Evolutionary conservation across 345 rosid species (phyloP).

Genomic region (Camelina hispida): DNA sequence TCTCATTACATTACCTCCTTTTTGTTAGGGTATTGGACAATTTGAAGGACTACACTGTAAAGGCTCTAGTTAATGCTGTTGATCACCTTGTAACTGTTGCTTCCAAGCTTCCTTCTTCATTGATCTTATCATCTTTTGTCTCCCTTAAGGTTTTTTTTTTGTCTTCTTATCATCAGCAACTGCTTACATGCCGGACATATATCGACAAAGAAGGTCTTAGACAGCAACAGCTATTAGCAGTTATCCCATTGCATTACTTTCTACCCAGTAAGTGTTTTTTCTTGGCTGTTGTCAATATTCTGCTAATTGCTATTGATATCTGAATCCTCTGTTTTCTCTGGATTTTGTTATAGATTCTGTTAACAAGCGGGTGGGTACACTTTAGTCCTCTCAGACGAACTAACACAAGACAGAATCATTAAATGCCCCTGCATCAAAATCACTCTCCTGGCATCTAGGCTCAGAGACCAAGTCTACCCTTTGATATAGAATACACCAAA

Average conservation of each 20-base stretch:
- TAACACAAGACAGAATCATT: conserved; percentile 67
- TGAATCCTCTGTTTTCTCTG: background rate
- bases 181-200: conserved; percentile 79
- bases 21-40: conserved; percentile 82
- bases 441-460: conserved; percentile 98
- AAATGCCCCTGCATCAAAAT: conserved; percentile 85
- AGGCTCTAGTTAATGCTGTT: conserved; percentile 95
- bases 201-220: conserved; percentile 78
- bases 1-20: background rate
- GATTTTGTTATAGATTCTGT: conserved; percentile 65
- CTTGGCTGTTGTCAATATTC: background rate
- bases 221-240: conserved; percentile 86
- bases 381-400: conserved; percentile 76
- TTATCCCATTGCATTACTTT: conserved; percentile 85
- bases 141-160: conserved; percentile 17
- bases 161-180: conserved; percentile 65
- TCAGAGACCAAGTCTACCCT: conserved; percentile 82
- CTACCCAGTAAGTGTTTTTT: conserved; percentile 75
- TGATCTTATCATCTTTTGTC: background rate
- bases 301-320: background rate
- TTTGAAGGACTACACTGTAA: conserved; percentile 91
- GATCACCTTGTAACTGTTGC: conserved; percentile 99
- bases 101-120: conserved; percentile 59
- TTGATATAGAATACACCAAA: no score
- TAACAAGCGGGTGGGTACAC: conserved; percentile 86